Evolutionary conservation across 345 rosid species (phyloP).

Genomic region (Eucalyptus cloeziana): DNA sequence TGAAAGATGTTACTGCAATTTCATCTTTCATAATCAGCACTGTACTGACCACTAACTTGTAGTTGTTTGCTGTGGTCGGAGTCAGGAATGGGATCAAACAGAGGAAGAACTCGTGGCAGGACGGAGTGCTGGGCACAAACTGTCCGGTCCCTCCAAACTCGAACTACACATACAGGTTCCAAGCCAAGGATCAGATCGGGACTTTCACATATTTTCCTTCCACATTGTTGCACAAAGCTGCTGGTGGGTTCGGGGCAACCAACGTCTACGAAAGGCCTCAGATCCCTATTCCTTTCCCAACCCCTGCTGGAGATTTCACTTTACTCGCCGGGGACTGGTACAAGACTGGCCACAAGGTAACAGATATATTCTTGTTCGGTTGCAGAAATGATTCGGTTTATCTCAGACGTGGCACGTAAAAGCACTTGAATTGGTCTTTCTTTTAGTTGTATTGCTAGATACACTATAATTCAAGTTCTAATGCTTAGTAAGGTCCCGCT

Average conservation of each 20-base stretch:
- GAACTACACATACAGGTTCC: slow-evolving; percentile 26
- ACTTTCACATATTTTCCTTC: slow-evolving; percentile 28
- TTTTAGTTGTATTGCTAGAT: neutral
- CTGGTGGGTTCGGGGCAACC: slow-evolving; percentile 40
- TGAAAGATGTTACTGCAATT: neutral
- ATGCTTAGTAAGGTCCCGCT: neutral
- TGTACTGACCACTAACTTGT: neutral
- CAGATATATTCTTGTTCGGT: neutral
- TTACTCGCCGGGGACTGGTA: slow-evolving; percentile 62
- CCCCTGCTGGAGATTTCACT: slow-evolving; percentile 51
- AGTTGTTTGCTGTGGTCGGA: neutral
- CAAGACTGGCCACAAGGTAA: slow-evolving; percentile 21
- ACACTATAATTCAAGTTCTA: neutral
- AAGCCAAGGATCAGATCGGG: slow-evolving; percentile 32
- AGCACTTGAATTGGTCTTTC: neutral
- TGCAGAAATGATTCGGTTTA: neutral
- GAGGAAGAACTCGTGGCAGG: slow-evolving; percentile 41
- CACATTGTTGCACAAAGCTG: slow-evolving; percentile 21
- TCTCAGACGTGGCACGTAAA: neutral
- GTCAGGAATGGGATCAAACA: slow-evolving; percentile 35
- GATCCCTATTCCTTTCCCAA: slow-evolving; percentile 46
- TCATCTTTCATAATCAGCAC: neutral
- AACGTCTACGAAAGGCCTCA: slow-evolving; percentile 37
- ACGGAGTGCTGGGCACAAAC: slow-evolving; percentile 36
- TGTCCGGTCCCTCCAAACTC: slow-evolving; percentile 25